phyloP scores from a whole-genome alignment of 2,329 filamentous ascomycete species.

The Diaporthe velutina region DNA sequence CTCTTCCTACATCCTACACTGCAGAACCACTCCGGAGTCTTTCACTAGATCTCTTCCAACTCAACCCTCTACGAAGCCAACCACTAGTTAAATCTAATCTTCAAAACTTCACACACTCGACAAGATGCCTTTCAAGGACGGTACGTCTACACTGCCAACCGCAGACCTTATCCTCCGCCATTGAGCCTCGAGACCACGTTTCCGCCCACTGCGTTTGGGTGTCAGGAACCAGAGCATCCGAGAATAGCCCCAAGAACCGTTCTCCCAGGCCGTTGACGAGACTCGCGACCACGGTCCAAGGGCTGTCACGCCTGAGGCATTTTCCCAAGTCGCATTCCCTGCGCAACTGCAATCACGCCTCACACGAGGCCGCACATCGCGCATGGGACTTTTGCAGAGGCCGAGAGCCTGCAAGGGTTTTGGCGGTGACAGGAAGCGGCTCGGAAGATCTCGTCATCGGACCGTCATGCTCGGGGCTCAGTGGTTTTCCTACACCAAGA shows the following conservation, averaged over 20 bases:
- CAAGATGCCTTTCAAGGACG: constrained; percentile 55
- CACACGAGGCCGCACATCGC: not conserved
- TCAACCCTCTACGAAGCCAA: constrained; percentile 14
- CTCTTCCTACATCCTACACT: not conserved
- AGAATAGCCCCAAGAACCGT: constrained; percentile 37
- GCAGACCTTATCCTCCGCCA: constrained; percentile 40
- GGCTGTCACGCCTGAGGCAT: constrained; percentile 49
- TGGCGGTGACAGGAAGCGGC: not conserved
- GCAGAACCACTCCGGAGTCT: not conserved
- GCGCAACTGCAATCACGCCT: constrained; percentile 33
- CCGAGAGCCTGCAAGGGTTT: not conserved
- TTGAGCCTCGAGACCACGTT: constrained; percentile 39
- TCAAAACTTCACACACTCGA: constrained; percentile 44
- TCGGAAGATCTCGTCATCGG: not conserved
- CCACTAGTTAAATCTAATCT: constrained; percentile 40
- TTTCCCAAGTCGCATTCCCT: constrained; percentile 44
- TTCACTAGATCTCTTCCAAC: constrained; percentile 29
- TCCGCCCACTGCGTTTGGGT: not conserved
- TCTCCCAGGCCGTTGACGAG: constrained; percentile 40
- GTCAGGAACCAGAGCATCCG: no score
- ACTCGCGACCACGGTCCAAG: not conserved
- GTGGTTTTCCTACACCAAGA: not conserved
- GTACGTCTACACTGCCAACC: constrained; percentile 47
- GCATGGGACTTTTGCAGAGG: not conserved
- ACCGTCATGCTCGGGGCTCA: not conserved